These are phyloP conservation scores for Albugo candida DNA, from an alignment of 352 stramenopile species.

Conservation along the genomic window DNA sequence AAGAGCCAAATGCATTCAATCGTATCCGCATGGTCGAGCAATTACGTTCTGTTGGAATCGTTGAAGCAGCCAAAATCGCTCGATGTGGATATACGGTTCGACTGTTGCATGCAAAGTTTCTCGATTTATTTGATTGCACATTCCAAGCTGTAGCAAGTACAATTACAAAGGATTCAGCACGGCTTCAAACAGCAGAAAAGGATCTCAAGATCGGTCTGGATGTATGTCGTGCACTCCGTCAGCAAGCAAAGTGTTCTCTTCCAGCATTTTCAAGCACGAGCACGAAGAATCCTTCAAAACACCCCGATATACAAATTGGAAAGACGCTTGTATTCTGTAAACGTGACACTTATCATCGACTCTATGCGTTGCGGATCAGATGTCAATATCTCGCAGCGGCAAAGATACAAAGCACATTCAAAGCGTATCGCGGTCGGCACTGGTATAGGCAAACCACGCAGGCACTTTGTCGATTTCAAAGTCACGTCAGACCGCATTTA, in stretches of 20 bases:
- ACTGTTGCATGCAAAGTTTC: constrained; percentile 84
- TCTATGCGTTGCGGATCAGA: background rate
- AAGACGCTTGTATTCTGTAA: constrained; percentile 48
- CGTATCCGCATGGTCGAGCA: constrained; percentile 89
- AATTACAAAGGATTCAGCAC: background rate
- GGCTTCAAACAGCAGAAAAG: background rate
- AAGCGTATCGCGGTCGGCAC: too few relatives aligned
- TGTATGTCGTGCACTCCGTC: background rate
- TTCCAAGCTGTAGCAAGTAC: background rate
- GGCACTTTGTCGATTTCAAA: too few relatives aligned
- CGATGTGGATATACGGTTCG: constrained; percentile 91
- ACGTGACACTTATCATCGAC: background rate
- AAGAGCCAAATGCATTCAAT: constrained; percentile 39
- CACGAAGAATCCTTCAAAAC: too few relatives aligned
- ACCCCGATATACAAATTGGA: constrained; percentile 19
- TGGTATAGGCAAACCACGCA: too few relatives aligned
- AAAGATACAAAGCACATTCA: too few relatives aligned
- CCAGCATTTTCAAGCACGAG: too few relatives aligned
- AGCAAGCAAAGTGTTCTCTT: background rate
- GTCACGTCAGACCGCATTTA: too few relatives aligned
- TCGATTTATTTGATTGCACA: constrained; percentile 35
- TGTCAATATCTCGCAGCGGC: too few relatives aligned
- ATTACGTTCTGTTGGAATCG: constrained; percentile 90
- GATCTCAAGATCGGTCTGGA: background rate
- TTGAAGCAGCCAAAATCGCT: constrained; percentile 90